Evolutionary conservation across 129 eudicot genomes (phyloP).

Genomic region (Saposhnikovia divaricata): DNA sequence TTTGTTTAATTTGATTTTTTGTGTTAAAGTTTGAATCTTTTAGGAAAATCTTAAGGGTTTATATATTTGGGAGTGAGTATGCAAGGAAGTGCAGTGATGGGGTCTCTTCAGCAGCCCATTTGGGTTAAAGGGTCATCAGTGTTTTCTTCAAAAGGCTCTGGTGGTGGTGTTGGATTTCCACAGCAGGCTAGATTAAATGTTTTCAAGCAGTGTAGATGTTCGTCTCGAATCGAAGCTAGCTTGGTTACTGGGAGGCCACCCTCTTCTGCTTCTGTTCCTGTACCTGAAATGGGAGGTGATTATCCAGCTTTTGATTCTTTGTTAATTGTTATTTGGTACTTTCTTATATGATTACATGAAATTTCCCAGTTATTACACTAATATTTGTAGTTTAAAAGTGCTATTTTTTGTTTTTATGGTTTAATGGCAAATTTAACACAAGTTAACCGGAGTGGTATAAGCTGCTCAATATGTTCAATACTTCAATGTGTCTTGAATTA

Average conservation of each 20-base stretch:
- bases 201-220: slow-evolving; percentile 36
- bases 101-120: slow-evolving; percentile 57
- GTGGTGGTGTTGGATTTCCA: slow-evolving; percentile 18
- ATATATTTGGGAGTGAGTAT: slow-evolving; percentile 12
- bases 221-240: slow-evolving; percentile 42
- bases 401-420: too few relatives aligned
- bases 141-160: slow-evolving; percentile 35
- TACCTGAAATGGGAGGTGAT: slow-evolving; percentile 36
- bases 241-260: slow-evolving; percentile 56
- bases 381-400: too few relatives aligned
- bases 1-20: neutral
- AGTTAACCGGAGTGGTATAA: too few relatives aligned
- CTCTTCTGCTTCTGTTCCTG: slow-evolving; percentile 43
- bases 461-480: too few relatives aligned
- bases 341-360: too few relatives aligned
- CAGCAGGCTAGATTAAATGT: slow-evolving; percentile 27
- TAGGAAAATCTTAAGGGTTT: neutral
- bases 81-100: slow-evolving; percentile 59
- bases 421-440: too few relatives aligned
- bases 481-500: too few relatives aligned
- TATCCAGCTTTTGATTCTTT: too few relatives aligned
- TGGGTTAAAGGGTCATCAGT: slow-evolving; percentile 34
- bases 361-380: too few relatives aligned
- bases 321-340: too few relatives aligned
- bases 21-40: neutral